These are phyloP conservation scores for Warburgia ugandensis DNA, from an alignment of 164 flowering plant species.

Conservation along the genomic window DNA sequence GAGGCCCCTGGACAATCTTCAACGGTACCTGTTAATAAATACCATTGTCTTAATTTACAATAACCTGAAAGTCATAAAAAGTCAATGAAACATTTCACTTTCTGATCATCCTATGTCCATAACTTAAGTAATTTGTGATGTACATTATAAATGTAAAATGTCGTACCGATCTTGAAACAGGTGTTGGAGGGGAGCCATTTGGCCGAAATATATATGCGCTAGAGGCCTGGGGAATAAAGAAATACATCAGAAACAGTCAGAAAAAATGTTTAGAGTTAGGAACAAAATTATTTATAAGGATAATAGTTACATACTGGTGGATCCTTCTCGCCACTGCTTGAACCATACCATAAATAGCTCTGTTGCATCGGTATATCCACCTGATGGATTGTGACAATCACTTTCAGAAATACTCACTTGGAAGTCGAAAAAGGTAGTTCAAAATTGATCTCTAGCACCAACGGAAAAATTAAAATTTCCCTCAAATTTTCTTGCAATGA, in stretches of 20 bases:
- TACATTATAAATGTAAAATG: slow-evolving; percentile 5
- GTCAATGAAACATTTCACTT: too few species aligned
- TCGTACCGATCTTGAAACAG: slow-evolving; percentile 55
- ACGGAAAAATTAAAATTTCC: too few species aligned
- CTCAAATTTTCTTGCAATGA: too few species aligned
- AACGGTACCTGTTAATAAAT: slow-evolving; percentile 43
- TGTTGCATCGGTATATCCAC: slow-evolving; percentile 72
- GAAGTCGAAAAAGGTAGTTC: too few species aligned
- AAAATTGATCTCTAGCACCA: too few species aligned
- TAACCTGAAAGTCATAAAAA: too few species aligned
- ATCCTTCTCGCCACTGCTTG: slow-evolving; percentile 48
- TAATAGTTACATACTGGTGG: slow-evolving; percentile 32
- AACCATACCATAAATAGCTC: slow-evolving; percentile 68
- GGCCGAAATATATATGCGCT: slow-evolving; percentile 89
- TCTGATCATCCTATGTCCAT: not conserved
- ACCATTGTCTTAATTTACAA: not conserved
- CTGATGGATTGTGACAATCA: too few species aligned
- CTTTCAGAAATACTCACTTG: too few species aligned
- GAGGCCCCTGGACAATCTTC: slow-evolving; percentile 52
- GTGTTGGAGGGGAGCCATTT: slow-evolving; percentile 31
- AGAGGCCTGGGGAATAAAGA: slow-evolving; percentile 45
- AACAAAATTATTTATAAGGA: too few species aligned
- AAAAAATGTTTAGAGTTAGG: too few species aligned
- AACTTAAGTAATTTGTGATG: not conserved
- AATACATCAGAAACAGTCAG: too few species aligned